A percentile compares a stretch with the other conserved stretches of the same genome.
These are phyloP conservation scores for Mucor sp. DNA, from an alignment of 371 early-diverging fungal species.

Conservation along the genomic window DNA sequence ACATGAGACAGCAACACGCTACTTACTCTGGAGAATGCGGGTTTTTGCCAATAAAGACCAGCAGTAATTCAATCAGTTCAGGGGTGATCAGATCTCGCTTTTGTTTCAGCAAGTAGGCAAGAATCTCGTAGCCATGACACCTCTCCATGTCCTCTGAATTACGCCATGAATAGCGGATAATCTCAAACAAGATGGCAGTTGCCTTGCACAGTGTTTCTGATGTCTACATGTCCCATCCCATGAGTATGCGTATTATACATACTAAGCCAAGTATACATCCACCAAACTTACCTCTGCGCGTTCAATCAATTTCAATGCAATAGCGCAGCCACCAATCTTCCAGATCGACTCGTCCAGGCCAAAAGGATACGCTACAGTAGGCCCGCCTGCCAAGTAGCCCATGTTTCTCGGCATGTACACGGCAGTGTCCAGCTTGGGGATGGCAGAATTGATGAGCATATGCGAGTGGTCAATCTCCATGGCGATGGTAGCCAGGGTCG, in stretches of 20 bases:
- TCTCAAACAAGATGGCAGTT: slow-evolving; percentile 61
- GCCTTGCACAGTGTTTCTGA: slow-evolving; percentile 61
- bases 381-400: slow-evolving; percentile 58
- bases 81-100: slow-evolving; percentile 64
- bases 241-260: too few relatives aligned
- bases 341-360: slow-evolving; percentile 72
- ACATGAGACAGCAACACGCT: neutral
- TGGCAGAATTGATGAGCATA: slow-evolving; percentile 60
- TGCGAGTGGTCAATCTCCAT: slow-evolving; percentile 27
- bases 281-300: slow-evolving; percentile 62
- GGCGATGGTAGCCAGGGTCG: slow-evolving; percentile 23
- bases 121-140: slow-evolving; percentile 71
- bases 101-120: slow-evolving; percentile 67
- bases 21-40: slow-evolving; percentile 56
- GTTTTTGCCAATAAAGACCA: slow-evolving; percentile 69
- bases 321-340: slow-evolving; percentile 74
- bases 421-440: slow-evolving; percentile 60
- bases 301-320: slow-evolving; percentile 65
- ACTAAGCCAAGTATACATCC: too few relatives aligned
- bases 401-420: slow-evolving; percentile 45
- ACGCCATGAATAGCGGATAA: slow-evolving; percentile 70
- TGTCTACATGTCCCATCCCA: too few relatives aligned
- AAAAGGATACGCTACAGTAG: slow-evolving; percentile 58
- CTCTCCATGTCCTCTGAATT: slow-evolving; percentile 78
- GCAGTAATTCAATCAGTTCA: slow-evolving; percentile 62